Percentiles rank a stretch among this genome's conserved stretches.
phyloP scores from a whole-genome alignment of 1,139 yeast genomes.

The Blastobotrys petasosporus region DNA sequence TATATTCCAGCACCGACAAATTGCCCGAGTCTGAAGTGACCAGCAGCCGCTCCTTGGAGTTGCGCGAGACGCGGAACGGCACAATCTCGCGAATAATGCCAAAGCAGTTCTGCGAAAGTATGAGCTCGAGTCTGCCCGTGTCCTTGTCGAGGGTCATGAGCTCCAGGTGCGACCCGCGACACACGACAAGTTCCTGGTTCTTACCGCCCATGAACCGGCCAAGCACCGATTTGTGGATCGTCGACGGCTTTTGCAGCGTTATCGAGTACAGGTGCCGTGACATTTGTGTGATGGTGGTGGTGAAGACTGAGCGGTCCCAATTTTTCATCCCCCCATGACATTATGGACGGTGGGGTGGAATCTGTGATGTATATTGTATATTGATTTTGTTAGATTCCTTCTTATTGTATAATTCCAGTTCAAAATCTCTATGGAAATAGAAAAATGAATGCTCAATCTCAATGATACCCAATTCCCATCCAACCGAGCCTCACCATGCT shows the following conservation, averaged over 20 bases:
- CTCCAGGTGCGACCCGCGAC: slow-evolving; percentile 49
- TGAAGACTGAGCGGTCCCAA: too few species aligned
- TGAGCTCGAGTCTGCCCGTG: slow-evolving; percentile 47
- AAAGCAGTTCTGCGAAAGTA: slow-evolving; percentile 47
- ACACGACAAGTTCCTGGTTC: slow-evolving; percentile 56
- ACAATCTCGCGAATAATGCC: slow-evolving; percentile 53
- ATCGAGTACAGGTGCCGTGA: slow-evolving; percentile 55
- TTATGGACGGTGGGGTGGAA: too few species aligned
- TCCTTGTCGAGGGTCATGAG: slow-evolving; percentile 48
- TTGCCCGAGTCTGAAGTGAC: slow-evolving; percentile 81
- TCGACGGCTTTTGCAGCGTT: slow-evolving; percentile 55
- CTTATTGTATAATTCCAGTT: too few species aligned
- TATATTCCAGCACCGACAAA: slow-evolving; percentile 51
- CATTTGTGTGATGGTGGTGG: slow-evolving; percentile 12
- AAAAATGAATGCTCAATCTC: too few species aligned
- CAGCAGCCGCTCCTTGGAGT: slow-evolving; percentile 52
- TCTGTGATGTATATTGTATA: too few species aligned
- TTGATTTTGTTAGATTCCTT: too few species aligned
- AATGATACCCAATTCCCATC: too few species aligned
- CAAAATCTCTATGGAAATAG: too few species aligned
- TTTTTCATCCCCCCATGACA: too few species aligned
- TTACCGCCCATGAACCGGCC: slow-evolving; percentile 65
- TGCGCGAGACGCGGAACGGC: slow-evolving; percentile 48
- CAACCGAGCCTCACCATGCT: too few species aligned
- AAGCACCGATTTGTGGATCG: slow-evolving; percentile 47